Percentiles rank a stretch among this genome's conserved stretches.
Conservation (phyloP, 495 filamentous ascomycete species). For the Neurospora sp. region DNA sequence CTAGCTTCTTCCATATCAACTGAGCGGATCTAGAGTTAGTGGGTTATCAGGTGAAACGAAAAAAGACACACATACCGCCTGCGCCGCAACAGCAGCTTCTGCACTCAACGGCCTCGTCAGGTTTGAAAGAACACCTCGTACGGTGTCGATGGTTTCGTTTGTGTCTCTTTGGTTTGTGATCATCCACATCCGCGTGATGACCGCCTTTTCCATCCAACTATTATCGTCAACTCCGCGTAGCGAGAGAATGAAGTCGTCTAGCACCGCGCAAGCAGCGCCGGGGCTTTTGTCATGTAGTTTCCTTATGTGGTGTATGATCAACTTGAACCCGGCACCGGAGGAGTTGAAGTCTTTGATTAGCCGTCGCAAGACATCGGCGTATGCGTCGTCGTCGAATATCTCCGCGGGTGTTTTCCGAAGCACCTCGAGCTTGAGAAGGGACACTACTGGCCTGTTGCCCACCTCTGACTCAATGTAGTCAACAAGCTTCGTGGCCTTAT, state of each 20-base stretch:
- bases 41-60: too few species aligned
- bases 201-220: constrained; percentile 52
- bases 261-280: constrained; percentile 38
- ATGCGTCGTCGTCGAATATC: constrained; percentile 38
- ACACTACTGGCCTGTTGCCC: constrained; percentile 52
- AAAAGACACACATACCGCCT: constrained; percentile 41
- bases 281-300: constrained; percentile 48
- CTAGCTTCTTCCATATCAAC: constrained; percentile 68
- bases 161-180: constrained; percentile 29
- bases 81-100: constrained; percentile 56
- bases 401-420: constrained; percentile 36
- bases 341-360: constrained; percentile 49
- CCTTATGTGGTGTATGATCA: constrained; percentile 59
- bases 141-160: constrained; percentile 11
- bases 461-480: constrained; percentile 49
- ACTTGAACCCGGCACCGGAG: constrained; percentile 54
- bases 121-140: constrained; percentile 10
- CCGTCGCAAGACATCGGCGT: constrained; percentile 38
- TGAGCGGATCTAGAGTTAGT: too few species aligned
- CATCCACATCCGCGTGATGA: constrained; percentile 55
- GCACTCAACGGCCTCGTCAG: constrained; percentile 31
- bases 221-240: constrained; percentile 32
- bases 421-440: constrained; percentile 60
- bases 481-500: constrained; percentile 48
- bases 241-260: constrained; percentile 50